Evolutionary conservation across 2,329 filamentous ascomycete genomes (phyloP), one percentile per base, ranked within the genome.

Genomic region (Alternaria arbusti): DNA sequence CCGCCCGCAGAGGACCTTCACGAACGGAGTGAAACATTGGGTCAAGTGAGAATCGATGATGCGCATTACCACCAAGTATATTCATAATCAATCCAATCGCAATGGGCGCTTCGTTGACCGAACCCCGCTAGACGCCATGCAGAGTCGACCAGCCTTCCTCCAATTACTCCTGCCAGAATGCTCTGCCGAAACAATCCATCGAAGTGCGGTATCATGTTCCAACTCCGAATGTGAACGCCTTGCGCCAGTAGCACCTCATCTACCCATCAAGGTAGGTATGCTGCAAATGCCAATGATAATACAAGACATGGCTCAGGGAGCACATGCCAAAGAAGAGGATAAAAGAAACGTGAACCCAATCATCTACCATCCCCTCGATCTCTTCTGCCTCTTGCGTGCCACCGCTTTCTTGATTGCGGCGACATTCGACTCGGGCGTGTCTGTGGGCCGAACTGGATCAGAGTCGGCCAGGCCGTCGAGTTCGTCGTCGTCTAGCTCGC

Each of bases 401-500:
- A 70, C 68, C 17, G 69, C 74, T 61, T 74, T 77, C 54, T 74
- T 73, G 17, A 72, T 67, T 12, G 71, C 67, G 11, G 71, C 72
- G 28, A 72, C 72, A 30, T 65, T 69, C 17, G 70, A 61, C 45
- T 70, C 75, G 11, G 71, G 68, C 28, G 65, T 67, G 55, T 75
- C 76, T n/a, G 61, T 58, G 23, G 73, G 72, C 15, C 70, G 65
- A 11, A 75, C 32, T 40, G 76, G 73, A 54, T 79, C 78, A 8
- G 75, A 71, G 51, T 75, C 77, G 36, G 78, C 78, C 25, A 81
- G 71, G 17, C 91, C 92, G 72, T 92, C 90, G 61, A 97, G 84
- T 80, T 95, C 93, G 55, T 96, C 94, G 68, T 97, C 94, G 72
- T 97, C 94, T 77, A 97, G 89, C 75, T 97, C 95, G 60, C 92